These are phyloP conservation scores for Mycena kentingensis DNA, from an alignment of 768 basidiomycete species.

Conservation along the genomic window DNA sequence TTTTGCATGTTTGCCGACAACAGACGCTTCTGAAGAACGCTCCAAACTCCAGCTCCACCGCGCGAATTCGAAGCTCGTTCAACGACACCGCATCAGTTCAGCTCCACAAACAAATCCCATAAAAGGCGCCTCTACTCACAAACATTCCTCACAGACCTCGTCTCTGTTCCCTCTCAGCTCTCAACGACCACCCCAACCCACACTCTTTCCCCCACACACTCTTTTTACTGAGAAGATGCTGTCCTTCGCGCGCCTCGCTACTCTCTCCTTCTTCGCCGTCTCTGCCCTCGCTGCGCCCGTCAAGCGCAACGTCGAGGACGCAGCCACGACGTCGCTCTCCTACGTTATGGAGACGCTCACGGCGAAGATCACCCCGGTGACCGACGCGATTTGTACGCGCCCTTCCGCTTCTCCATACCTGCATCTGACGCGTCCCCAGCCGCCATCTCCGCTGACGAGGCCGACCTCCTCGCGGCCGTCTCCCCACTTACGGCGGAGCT, in stretches of 20 bases:
- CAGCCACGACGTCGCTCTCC: conserved; percentile 7
- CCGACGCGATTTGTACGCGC: conserved; percentile 10
- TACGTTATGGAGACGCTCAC: conserved; percentile 9
- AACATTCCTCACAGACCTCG: background rate
- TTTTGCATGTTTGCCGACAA: no score
- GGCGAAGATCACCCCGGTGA: conserved; percentile 10
- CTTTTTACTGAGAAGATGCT: conserved; percentile 20
- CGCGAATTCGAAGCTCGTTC: no score
- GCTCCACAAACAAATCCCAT: no score
- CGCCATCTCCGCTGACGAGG: conserved; percentile 10
- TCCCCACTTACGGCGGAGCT: conserved; percentile 9
- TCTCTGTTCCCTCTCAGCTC: conserved; percentile 10
- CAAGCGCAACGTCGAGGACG: background rate
- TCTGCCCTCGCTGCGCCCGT: conserved; percentile 16
- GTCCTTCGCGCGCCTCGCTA: conserved; percentile 15
- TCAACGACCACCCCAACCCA: conserved; percentile 2
- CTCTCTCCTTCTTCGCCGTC: conserved; percentile 15
- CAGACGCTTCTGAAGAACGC: no score
- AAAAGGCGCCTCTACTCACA: background rate
- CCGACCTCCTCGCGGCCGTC: conserved; percentile 9
- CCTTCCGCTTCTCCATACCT: background rate
- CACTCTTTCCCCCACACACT: conserved; percentile 6
- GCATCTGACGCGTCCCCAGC: background rate
- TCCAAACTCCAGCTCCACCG: no score
- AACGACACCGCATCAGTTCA: no score